A percentile compares a stretch with the other conserved stretches of the same genome.
phyloP scores from a whole-genome alignment of 2,329 filamentous ascomycete genomes.

The Pleoardoris graminearum region DNA sequence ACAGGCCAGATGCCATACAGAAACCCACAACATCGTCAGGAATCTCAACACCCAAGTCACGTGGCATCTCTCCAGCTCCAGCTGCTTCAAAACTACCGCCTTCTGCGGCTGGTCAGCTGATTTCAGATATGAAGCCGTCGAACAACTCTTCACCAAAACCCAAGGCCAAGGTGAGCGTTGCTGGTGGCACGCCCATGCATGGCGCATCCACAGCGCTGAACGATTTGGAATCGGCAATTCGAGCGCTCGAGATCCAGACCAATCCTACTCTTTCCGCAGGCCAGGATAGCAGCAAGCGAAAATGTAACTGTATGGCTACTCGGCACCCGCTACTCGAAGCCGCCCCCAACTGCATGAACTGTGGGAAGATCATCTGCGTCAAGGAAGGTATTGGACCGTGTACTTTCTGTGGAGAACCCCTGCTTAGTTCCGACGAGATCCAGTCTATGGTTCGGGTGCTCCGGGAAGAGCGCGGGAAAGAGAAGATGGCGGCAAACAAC shows the following conservation, averaged over 20 bases:
- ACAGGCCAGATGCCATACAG: constrained; percentile 54
- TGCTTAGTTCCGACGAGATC: constrained; percentile 74
- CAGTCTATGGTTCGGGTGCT: constrained; percentile 84
- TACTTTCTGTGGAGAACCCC: constrained; percentile 79
- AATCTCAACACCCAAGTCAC: constrained; percentile 40
- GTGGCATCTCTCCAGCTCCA: constrained; percentile 49
- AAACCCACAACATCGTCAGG: constrained; percentile 33
- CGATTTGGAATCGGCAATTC: constrained; percentile 76
- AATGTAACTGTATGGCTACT: constrained; percentile 86
- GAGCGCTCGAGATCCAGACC: constrained; percentile 85
- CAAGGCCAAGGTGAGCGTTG: constrained; percentile 70
- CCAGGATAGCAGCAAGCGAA: constrained; percentile 61
- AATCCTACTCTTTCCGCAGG: constrained; percentile 69
- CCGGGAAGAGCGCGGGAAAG: constrained; percentile 80
- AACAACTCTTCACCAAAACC: constrained; percentile 55
- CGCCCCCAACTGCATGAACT: constrained; percentile 88
- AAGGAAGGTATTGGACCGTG: constrained; percentile 94
- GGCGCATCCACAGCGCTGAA: constrained; percentile 74
- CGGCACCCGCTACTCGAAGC: constrained; percentile 87
- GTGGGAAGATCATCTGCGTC: constrained; percentile 93
- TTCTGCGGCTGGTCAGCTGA: constrained; percentile 75
- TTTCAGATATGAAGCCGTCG: constrained; percentile 71
- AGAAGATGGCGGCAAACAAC: constrained; percentile 82
- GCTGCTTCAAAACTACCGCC: constrained; percentile 60
- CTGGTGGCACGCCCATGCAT: constrained; percentile 80